phyloP scores from a whole-genome alignment of 108 stramenopile species.

The Cyclotella baltica region DNA sequence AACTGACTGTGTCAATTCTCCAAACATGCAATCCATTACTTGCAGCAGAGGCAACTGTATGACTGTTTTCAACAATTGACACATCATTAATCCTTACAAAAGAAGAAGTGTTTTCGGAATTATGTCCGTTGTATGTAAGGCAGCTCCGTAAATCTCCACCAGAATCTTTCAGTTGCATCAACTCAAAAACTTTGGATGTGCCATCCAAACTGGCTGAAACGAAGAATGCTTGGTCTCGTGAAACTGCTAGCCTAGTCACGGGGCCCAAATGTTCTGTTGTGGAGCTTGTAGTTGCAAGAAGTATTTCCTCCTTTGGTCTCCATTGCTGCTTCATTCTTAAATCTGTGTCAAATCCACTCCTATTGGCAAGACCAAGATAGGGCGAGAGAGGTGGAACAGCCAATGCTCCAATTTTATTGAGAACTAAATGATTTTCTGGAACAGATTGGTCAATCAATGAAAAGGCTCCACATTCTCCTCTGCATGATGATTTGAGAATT shows the following conservation, averaged over 20 bases:
- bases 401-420: conserved; percentile 73
- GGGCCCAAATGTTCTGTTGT: conserved; percentile 82
- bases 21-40: conserved; percentile 94
- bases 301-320: conserved; percentile 82
- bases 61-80: conserved; percentile 87
- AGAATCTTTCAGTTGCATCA: conserved; percentile 79
- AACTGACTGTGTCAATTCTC: conserved; percentile 77
- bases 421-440: conserved; percentile 63
- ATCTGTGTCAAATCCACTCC: conserved; percentile 23
- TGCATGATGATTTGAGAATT: conserved; percentile 64
- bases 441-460: conserved; percentile 67
- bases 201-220: conserved; percentile 92
- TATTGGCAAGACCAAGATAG: conserved; percentile 51
- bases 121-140: conserved; percentile 84
- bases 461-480: conserved; percentile 86
- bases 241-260: conserved; percentile 89
- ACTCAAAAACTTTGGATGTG: conserved; percentile 92
- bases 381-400: conserved; percentile 82
- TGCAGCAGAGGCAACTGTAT: conserved; percentile 88
- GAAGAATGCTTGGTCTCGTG: conserved; percentile 92
- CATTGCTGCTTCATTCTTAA: conserved; percentile 49
- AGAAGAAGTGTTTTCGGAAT: background rate
- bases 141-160: conserved; percentile 80
- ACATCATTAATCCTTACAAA: conserved; percentile 83
- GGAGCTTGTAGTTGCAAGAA: conserved; percentile 73